Conservation (phyloP, 139 green algal species). For the Tetraselmis striata region DNA sequence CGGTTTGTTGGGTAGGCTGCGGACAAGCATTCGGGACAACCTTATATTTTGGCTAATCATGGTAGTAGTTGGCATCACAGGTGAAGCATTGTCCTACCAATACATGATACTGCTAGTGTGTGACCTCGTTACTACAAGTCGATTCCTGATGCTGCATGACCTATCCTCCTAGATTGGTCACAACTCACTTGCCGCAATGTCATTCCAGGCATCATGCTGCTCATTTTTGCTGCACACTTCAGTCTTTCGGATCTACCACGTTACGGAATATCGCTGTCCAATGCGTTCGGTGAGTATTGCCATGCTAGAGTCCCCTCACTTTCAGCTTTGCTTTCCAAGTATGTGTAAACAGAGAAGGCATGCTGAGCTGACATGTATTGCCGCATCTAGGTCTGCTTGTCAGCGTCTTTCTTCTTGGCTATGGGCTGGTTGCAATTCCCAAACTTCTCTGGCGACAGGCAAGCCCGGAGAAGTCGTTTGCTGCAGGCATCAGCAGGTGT, state of each 20-base stretch:
- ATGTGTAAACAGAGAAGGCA: too few species aligned
- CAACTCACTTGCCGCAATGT: too few species aligned
- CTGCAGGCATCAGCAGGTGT: background rate
- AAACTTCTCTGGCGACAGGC: background rate
- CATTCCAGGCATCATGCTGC: constrained; percentile 38
- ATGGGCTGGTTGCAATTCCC: constrained; percentile 53
- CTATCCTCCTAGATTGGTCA: too few species aligned
- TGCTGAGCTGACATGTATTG: too few species aligned
- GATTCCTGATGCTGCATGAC: too few species aligned
- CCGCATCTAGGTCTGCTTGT: constrained; percentile 73
- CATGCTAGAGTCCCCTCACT: too few species aligned
- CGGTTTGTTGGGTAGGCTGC: constrained; percentile 17
- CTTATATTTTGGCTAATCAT: constrained; percentile 69
- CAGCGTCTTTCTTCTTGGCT: constrained; percentile 75
- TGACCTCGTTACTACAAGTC: too few species aligned
- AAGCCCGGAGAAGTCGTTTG: background rate
- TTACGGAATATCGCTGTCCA: constrained; percentile 71
- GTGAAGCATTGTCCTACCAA: too few species aligned
- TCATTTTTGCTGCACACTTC: constrained; percentile 46
- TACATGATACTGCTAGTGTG: too few species aligned
- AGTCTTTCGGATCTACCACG: constrained; percentile 35
- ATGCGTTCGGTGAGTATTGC: constrained; percentile 79
- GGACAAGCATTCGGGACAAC: constrained; percentile 57
- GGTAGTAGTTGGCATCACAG: constrained; percentile 37
- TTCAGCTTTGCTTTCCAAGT: too few species aligned